Conservation (phyloP, 2,329 filamentous ascomycete species). For the Alternaria arbusti region DNA sequence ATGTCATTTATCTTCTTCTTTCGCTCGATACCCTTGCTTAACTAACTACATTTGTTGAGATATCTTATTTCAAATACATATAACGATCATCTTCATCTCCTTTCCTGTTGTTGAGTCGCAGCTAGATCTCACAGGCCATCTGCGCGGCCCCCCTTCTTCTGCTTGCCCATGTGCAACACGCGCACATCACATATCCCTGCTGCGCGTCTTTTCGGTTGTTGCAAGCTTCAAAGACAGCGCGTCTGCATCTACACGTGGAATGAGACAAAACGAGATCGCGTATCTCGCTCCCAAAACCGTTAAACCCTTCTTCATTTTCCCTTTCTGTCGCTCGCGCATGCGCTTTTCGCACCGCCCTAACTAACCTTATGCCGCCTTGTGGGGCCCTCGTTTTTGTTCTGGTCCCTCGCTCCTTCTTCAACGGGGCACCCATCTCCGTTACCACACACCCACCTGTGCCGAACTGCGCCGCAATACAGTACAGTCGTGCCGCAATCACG, state of each 20-base stretch:
- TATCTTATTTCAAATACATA: constrained; percentile 2
- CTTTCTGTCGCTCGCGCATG: background rate
- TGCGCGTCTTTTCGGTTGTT: background rate
- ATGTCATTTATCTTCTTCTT: constrained; percentile 2
- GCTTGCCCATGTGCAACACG: background rate
- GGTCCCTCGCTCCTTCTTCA: background rate
- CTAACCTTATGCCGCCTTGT: background rate
- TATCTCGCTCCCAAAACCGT: background rate
- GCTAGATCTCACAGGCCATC: background rate
- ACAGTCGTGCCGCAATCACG: constrained; percentile 19
- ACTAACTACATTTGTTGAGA: background rate
- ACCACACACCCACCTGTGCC: background rate
- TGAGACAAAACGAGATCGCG: background rate
- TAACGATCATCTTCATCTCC: background rate
- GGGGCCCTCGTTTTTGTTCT: constrained; percentile 3
- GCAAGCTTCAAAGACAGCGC: background rate
- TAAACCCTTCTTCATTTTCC: background rate
- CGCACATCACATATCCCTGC: background rate
- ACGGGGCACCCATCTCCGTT: constrained; percentile 6
- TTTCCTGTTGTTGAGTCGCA: background rate
- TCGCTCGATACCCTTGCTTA: constrained; percentile 17
- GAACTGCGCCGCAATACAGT: constrained; percentile 18
- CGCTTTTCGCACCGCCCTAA: background rate
- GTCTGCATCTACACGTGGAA: background rate
- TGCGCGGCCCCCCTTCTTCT: constrained; percentile 2